phyloP scores from a whole-genome alignment of 495 filamentous ascomycete genomes.

The Paragyromitra xinjiangensis region DNA sequence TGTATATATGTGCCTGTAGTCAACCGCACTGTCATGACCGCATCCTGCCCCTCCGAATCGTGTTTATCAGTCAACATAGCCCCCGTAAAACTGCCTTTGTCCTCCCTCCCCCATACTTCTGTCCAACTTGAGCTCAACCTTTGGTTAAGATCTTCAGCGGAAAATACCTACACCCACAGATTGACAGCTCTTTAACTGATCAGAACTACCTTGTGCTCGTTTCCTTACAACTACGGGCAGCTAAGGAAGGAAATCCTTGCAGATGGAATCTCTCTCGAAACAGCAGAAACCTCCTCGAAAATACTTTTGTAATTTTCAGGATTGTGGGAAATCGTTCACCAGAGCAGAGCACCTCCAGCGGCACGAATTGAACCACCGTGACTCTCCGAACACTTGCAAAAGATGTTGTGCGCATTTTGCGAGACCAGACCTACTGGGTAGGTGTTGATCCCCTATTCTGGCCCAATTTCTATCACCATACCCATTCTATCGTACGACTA shows the following conservation, averaged over 20 bases:
- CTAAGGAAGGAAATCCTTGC: not conserved
- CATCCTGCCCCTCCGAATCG: not conserved
- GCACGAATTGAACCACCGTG: slow-evolving; percentile 67
- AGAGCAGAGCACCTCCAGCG: slow-evolving; percentile 69
- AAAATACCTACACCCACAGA: not conserved
- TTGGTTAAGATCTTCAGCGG: not conserved
- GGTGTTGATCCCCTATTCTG: slow-evolving; percentile 22
- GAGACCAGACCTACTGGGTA: slow-evolving; percentile 66
- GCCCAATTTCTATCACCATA: not conserved
- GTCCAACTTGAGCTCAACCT: not conserved
- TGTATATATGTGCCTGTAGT: not conserved
- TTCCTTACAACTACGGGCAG: not conserved
- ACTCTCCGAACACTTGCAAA: slow-evolving; percentile 66
- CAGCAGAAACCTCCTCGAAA: slow-evolving; percentile 34
- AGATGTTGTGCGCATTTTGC: slow-evolving; percentile 68
- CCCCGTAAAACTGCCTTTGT: slow-evolving; percentile 8
- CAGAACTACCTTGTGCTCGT: not conserved
- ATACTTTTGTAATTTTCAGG: slow-evolving; percentile 62
- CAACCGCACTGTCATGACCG: not conserved
- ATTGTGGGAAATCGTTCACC: slow-evolving; percentile 67
- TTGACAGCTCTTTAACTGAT: not conserved
- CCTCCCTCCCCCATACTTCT: not conserved
- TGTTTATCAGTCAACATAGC: not conserved
- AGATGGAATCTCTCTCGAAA: slow-evolving; percentile 21
- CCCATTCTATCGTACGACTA: not conserved